Percentiles rank a stretch among this genome's conserved stretches.
Conservation (phyloP, 1,284 basidiomycete species). For the Heterobasidion parviporum region DNA sequence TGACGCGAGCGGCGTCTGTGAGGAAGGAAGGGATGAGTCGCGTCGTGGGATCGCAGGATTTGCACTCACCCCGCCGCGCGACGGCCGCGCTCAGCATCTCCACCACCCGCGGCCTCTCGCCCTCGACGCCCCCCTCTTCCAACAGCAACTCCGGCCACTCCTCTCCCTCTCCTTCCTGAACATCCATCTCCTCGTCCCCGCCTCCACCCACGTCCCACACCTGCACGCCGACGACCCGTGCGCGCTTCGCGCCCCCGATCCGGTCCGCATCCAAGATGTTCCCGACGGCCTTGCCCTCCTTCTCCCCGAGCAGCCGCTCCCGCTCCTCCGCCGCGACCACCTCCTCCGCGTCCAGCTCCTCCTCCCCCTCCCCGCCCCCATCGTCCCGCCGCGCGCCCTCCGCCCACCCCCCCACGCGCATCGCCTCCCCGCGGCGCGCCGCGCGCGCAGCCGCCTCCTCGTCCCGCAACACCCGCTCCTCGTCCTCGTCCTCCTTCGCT, state of each 20-base stretch:
- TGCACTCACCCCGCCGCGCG: slow-evolving; percentile 4
- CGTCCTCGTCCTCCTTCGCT: background rate
- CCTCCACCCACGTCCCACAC: slow-evolving; percentile 32
- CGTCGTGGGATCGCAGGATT: background rate
- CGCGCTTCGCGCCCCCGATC: slow-evolving; percentile 13
- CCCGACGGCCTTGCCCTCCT: slow-evolving; percentile 32
- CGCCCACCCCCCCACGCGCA: slow-evolving; percentile 1
- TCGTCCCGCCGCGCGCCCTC: slow-evolving; percentile 10
- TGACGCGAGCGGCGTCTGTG: background rate
- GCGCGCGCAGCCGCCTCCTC: slow-evolving; percentile 11
- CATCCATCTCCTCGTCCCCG: slow-evolving; percentile 8
- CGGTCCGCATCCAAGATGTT: slow-evolving; percentile 33
- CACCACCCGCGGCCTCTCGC: background rate
- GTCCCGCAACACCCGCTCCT: slow-evolving; percentile 27
- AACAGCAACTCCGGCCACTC: background rate
- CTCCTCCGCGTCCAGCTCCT: slow-evolving; percentile 24
- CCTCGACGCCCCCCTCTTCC: background rate
- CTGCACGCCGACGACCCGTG: slow-evolving; percentile 25
- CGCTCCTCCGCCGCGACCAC: slow-evolving; percentile 27
- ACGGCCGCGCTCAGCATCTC: slow-evolving; percentile 6
- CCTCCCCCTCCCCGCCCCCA: slow-evolving; percentile 7
- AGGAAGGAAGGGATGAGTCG: background rate
- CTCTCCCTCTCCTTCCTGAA: background rate
- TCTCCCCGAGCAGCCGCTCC: slow-evolving; percentile 31
- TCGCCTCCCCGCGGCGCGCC: slow-evolving; percentile 21